These are phyloP conservation scores for Parsonsia alboflavescens DNA, from an alignment of 257 asterid genomes.

Conservation along the genomic window DNA sequence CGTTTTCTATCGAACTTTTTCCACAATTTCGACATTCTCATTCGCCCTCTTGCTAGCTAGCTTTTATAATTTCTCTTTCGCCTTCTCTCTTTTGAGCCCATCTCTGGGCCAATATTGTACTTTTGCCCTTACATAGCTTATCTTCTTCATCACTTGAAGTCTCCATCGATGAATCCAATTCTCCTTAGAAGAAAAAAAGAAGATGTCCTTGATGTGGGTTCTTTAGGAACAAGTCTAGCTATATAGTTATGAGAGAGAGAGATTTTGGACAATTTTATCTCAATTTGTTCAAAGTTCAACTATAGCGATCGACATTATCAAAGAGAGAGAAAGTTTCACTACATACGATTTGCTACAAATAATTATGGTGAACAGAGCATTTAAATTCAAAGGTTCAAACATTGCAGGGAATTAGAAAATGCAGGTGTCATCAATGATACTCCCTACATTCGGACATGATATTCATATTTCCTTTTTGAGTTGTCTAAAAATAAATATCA, in stretches of 20 bases:
- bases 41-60: neutral
- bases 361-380: neutral
- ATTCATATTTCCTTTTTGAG: too few relatives aligned
- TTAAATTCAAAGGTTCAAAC: neutral
- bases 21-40: constrained; percentile 11
- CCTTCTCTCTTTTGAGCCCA: neutral
- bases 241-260: too few relatives aligned
- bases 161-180: too few relatives aligned
- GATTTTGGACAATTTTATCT: neutral
- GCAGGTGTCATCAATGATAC: neutral
- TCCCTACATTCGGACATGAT: too few relatives aligned
- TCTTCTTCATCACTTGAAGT: constrained; percentile 5
- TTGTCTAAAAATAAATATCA: too few relatives aligned
- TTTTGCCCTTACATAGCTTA: neutral
- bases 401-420: neutral
- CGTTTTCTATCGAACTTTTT: constrained; percentile 3
- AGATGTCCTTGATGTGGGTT: too few relatives aligned
- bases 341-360: neutral
- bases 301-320: neutral
- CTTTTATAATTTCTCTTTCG: neutral
- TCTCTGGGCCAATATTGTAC: neutral
- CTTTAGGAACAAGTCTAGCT: neutral
- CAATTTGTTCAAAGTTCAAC: neutral
- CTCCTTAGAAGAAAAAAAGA: too few relatives aligned
- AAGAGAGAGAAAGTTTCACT: neutral